Percentiles rank a stretch among this genome's conserved stretches.
phyloP scores from a whole-genome alignment of 305 asterid genomes.

The Caryopteris hybrid region DNA sequence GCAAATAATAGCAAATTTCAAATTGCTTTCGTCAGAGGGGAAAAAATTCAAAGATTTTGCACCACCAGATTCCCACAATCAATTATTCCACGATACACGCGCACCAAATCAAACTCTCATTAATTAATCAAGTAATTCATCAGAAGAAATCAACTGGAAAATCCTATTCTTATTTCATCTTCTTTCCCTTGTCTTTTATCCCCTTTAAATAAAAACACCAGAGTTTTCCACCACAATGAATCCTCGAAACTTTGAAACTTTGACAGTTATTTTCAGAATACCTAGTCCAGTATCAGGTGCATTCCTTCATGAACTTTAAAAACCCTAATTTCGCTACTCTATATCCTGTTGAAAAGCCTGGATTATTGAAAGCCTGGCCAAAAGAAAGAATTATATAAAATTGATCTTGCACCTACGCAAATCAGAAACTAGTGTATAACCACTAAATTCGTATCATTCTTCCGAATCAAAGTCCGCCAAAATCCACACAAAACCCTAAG shows the following conservation, averaged over 20 bases:
- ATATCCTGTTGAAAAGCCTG: not conserved
- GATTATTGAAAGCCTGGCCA: not conserved
- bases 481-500: constrained; percentile 22
- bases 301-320: not conserved
- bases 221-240: not conserved
- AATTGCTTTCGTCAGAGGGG: not conserved
- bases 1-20: constrained; percentile 21
- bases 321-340: not conserved
- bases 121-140: not conserved
- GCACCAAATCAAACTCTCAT: not conserved
- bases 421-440: not conserved
- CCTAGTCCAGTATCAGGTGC: not conserved
- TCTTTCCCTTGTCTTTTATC: not conserved
- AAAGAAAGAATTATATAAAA: not conserved
- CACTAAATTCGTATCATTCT: not conserved
- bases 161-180: not conserved
- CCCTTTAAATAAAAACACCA: not conserved
- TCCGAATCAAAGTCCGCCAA: not conserved
- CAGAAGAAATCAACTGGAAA: constrained; percentile 3
- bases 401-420: not conserved
- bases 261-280: not conserved
- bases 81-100: not conserved
- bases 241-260: not conserved
- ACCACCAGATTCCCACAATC: not conserved
- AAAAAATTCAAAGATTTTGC: not conserved